Base-by-base conservation (phyloP, 768 basidiomycete genomes). In the Amanita brunnescens region DNA sequence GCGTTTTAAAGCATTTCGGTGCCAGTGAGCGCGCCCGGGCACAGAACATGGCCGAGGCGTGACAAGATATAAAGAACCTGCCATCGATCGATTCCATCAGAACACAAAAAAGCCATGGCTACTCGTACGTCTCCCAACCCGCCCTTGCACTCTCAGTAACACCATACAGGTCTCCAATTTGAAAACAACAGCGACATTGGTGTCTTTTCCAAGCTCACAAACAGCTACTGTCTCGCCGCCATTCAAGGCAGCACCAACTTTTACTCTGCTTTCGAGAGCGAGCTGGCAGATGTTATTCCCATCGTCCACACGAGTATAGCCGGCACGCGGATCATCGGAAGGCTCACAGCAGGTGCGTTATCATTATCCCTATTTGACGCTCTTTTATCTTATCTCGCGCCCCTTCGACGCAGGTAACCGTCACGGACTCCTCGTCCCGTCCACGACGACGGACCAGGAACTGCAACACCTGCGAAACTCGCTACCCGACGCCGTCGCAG, bases 241-340 rank as follows among this genome's bases (percentile, higher is more conserved):
- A 80, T 97, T 64, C 87, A 92, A 66, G 88, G 94, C 67, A 88
- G 91, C 70, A 85, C 92, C 57, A 98, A 98, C 72, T 99, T 99
- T 62, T 95, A 94, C 77, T 96, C 93, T 21, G 87, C 91, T 13
- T 98, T 98, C 66, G 94, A 99, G 76, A 81, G 85, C 57, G 94
- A 98, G 62, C 81, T 94, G 34, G 82, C 81, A 52, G 95, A 95
- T 62, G 85, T 96, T 52, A 78, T 97, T 62, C 95, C 95, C 53
- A 89, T 98, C 71, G 88, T 98, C 47, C 91, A 97, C 74, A 92
- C 94, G 16, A 89, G 83, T 64, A 95, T 98, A 66, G 91, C 79
- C 24, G 95, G 95, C 14, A 97, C 91, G 10, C 82, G 95, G 51
- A 96, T 98, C 60, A 70, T 99, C 55, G 95, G 95, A 18, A 81